A percentile compares a stretch with the other conserved stretches of the same genome.
Evolutionary conservation across 345 rosid species (phyloP).

Genomic region (Camelina laxa): DNA sequence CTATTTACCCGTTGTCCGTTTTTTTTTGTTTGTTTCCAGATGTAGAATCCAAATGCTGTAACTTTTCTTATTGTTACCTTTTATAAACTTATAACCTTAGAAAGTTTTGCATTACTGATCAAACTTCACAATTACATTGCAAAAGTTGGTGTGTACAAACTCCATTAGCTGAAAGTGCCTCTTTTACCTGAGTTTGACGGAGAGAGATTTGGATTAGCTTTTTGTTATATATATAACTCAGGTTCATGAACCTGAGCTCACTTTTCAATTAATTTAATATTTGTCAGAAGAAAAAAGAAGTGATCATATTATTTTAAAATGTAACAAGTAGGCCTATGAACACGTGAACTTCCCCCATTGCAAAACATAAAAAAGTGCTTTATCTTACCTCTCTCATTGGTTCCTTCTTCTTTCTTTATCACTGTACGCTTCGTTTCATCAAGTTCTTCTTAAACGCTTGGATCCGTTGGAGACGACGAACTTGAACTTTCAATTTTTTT

Average conservation of each 20-base stretch:
- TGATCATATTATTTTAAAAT: neutral
- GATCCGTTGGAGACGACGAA: neutral
- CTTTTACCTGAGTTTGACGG: slow-evolving; percentile 25
- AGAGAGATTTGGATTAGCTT: neutral
- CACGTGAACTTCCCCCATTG: neutral
- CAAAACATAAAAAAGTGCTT: neutral
- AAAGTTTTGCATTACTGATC: slow-evolving; percentile 29
- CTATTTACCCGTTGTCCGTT: slow-evolving; percentile 13
- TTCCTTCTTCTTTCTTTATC: neutral
- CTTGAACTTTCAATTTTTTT: neutral
- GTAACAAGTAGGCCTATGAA: slow-evolving; percentile 2
- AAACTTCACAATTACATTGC: slow-evolving; percentile 26
- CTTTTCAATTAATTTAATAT: neutral
- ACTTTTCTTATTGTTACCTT: slow-evolving; percentile 19
- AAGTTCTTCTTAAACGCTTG: neutral
- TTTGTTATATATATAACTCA: too few relatives aligned
- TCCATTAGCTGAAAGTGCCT: neutral
- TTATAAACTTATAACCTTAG: slow-evolving; percentile 25
- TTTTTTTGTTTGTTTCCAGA: slow-evolving; percentile 21
- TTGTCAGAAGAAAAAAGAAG: neutral
- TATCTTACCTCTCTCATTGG: neutral
- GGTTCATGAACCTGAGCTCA: neutral
- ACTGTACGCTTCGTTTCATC: neutral
- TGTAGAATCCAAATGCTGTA: slow-evolving; percentile 36
- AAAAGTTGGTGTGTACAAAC: neutral